Evolutionary conservation across 495 filamentous ascomycete species (phyloP).

Genomic region (Chaetomium fimeti): DNA sequence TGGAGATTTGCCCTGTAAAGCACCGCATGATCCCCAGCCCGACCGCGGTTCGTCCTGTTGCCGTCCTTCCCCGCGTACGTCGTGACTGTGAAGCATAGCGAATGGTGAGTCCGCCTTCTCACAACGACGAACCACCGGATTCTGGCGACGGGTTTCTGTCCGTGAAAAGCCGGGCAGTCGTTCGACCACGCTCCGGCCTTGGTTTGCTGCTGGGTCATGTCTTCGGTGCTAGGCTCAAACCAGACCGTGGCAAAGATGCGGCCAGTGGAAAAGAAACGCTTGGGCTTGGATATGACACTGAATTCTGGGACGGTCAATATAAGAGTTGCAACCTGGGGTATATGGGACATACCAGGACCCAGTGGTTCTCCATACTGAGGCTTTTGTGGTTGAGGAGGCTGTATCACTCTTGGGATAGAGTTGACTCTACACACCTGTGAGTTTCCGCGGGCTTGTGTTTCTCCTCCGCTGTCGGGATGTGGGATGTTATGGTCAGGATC

Average conservation of each 20-base stretch:
- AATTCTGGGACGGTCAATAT: conserved; percentile 20
- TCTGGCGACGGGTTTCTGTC: conserved; percentile 26
- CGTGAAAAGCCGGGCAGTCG: conserved; percentile 24
- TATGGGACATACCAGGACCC: conserved; percentile 14
- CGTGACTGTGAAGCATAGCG: conserved; percentile 38
- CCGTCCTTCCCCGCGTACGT: conserved; percentile 20
- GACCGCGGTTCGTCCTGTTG: conserved; percentile 12
- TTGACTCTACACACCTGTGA: too few relatives aligned
- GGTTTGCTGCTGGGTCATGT: conserved; percentile 6
- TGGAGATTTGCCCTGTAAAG: conserved; percentile 27
- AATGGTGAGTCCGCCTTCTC: conserved; percentile 30
- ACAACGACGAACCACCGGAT: conserved; percentile 41
- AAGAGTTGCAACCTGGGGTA: neutral
- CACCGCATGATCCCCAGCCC: conserved; percentile 32
- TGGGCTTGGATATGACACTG: conserved; percentile 33
- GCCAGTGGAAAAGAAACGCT: conserved; percentile 44
- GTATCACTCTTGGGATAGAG: neutral
- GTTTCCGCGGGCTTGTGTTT: neutral
- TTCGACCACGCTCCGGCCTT: conserved; percentile 7
- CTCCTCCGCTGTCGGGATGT: neutral
- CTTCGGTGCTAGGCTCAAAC: conserved; percentile 33
- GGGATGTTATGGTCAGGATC: neutral
- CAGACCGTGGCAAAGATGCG: conserved; percentile 39
- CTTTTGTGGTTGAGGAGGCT: neutral
- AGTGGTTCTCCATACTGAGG: conserved; percentile 16